These are phyloP conservation scores for Pyrenula aspistea DNA, from an alignment of 495 filamentous ascomycete genomes.

Conservation along the genomic window DNA sequence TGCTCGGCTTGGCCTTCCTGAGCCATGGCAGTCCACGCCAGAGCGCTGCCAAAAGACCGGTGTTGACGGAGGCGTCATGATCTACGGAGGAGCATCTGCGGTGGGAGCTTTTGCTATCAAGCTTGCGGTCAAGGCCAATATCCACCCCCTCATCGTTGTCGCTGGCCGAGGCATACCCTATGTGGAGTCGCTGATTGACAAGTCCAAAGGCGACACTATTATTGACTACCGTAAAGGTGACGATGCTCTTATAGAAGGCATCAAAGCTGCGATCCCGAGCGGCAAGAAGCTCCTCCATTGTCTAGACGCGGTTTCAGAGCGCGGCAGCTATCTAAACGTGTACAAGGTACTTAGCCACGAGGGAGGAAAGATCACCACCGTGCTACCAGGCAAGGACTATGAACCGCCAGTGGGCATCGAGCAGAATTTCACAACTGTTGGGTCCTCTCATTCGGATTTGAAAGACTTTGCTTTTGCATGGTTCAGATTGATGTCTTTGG, in stretches of 20 bases:
- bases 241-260: slow-evolving; percentile 34
- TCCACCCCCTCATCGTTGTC: slow-evolving; percentile 62
- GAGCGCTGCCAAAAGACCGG: slow-evolving; percentile 24
- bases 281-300: slow-evolving; percentile 27
- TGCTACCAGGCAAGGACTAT: slow-evolving; percentile 30
- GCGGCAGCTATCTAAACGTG: slow-evolving; percentile 21
- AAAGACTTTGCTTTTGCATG: slow-evolving; percentile 48
- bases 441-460: slow-evolving; percentile 28
- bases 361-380: slow-evolving; percentile 38
- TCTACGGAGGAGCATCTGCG: slow-evolving; percentile 58
- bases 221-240: slow-evolving; percentile 60
- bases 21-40: slow-evolving; percentile 44
- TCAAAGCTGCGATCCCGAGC: slow-evolving; percentile 31
- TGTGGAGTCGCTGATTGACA: slow-evolving; percentile 49
- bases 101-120: slow-evolving; percentile 62
- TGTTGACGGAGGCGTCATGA: slow-evolving; percentile 21
- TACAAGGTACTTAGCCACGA: slow-evolving; percentile 12
- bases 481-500: slow-evolving; percentile 38
- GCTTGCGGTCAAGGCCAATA: slow-evolving; percentile 51
- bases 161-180: slow-evolving; percentile 46
- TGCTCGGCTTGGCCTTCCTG: slow-evolving; percentile 42
- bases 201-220: slow-evolving; percentile 52
- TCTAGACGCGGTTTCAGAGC: slow-evolving; percentile 48
- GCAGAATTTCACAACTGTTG: slow-evolving; percentile 27
- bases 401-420: slow-evolving; percentile 19